phyloP scores from a whole-genome alignment of 164 flowering plant species.

The Taxillus chinensis region DNA sequence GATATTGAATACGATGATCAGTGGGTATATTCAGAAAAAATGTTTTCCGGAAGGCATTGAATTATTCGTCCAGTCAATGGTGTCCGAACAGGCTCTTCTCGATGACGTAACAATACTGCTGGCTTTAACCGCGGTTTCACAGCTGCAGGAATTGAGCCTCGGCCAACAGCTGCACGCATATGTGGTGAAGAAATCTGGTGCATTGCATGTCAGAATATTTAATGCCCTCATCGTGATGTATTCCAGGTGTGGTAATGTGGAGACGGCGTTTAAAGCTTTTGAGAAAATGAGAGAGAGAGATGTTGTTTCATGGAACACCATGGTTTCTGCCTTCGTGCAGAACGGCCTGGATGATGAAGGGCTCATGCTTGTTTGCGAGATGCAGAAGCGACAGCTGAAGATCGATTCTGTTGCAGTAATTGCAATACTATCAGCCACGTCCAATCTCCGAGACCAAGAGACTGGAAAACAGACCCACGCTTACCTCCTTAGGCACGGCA shows the following conservation, averaged over 20 bases:
- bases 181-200: slow-evolving; percentile 34
- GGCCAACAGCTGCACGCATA: slow-evolving; percentile 67
- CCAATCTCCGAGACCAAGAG: slow-evolving; percentile 50
- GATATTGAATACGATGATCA: slow-evolving; percentile 91
- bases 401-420: slow-evolving; percentile 62
- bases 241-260: slow-evolving; percentile 58
- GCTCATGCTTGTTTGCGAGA: slow-evolving; percentile 63
- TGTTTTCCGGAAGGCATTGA: slow-evolving; percentile 37
- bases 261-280: slow-evolving; percentile 47
- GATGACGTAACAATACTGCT: slow-evolving; percentile 64
- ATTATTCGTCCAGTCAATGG: slow-evolving; percentile 44
- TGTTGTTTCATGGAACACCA: slow-evolving; percentile 85
- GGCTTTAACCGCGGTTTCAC: slow-evolving; percentile 61
- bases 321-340: slow-evolving; percentile 69
- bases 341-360: slow-evolving; percentile 77
- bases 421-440: slow-evolving; percentile 77
- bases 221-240: slow-evolving; percentile 74
- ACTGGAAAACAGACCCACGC: slow-evolving; percentile 80
- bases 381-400: slow-evolving; percentile 56
- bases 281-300: slow-evolving; percentile 66
- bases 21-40: slow-evolving; percentile 62
- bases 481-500: slow-evolving; percentile 57
- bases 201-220: slow-evolving; percentile 23
- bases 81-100: slow-evolving; percentile 24
- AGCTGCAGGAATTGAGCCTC: slow-evolving; percentile 43